Conservation (phyloP, 768 basidiomycete genomes). For the Tricholoma flavovirens region DNA sequence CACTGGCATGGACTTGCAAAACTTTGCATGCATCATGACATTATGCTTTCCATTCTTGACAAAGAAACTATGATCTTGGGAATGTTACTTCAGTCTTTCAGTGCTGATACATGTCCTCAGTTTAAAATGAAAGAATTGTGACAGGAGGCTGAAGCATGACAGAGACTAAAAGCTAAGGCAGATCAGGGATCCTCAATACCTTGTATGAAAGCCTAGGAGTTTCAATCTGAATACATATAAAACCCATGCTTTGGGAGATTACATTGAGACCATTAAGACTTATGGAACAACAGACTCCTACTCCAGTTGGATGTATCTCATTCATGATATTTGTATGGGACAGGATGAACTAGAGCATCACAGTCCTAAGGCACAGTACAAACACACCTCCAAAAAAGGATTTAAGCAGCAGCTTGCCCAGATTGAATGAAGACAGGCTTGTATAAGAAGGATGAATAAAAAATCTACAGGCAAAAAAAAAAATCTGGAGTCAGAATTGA, state of each 20-base stretch:
- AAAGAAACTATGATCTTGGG: not conserved
- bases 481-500: too few species aligned
- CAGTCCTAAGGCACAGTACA: slow-evolving; percentile 6
- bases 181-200: too few species aligned
- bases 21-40: not conserved
- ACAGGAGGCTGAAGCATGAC: not conserved
- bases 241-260: not conserved
- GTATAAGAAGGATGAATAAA: not conserved
- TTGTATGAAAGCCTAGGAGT: not conserved
- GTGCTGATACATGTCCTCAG: not conserved
- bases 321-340: not conserved
- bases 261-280: not conserved
- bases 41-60: slow-evolving; percentile 1
- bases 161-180: not conserved
- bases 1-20: slow-evolving; percentile 7
- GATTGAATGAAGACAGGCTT: slow-evolving; percentile 9
- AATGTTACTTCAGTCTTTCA: not conserved
- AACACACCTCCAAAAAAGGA: slow-evolving; percentile 6
- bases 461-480: too few species aligned
- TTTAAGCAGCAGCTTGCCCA: slow-evolving; percentile 9
- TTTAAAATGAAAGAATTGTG: slow-evolving; percentile 1
- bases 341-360: slow-evolving; percentile 16
- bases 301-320: too few species aligned
- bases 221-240: slow-evolving; percentile 1
- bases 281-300: slow-evolving; percentile 1